Base-by-base conservation (phyloP, 768 basidiomycete genomes). In the Multifurca ochricompacta region DNA sequence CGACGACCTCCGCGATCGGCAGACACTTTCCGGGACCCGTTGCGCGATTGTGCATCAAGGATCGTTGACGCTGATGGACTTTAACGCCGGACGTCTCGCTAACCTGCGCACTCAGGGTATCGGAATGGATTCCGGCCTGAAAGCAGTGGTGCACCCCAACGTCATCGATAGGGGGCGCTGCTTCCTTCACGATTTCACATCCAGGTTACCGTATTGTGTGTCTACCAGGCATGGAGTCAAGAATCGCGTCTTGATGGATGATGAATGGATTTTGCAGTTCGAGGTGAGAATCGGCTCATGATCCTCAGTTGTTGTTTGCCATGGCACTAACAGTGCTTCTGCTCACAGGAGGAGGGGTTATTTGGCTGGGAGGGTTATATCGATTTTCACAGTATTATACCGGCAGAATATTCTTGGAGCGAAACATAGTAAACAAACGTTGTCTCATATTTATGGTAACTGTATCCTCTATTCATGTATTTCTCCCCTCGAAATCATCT, bases 401-500 rank as follows among this genome's bases (percentile, higher is more conserved):
- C 3, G 95, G 92, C 6, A 92, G 95, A 59, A 91, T 91, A 63
- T 92, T 93, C 28, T 77, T 97, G 37, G n/a, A n/a, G n/a, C 87
- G 92, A 67, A 92, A 92, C 65, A 74, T 98, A 23, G 96, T 96
- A 60, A 93, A 95, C 66, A 92, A 96, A 71, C 93, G 95, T 62
- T 32, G 10, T 48, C 35, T 25, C 21, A 27, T 34, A 5, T n/a
- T 46, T 39, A 8, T 16, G n/a, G 19, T 30, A 6, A 34, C 18
- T 4, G 11, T n/a, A 14, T 18, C 23, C 23, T n/a, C 4, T 16
- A 23, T 34, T 18, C 32, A 34, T 18, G 25, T 51, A 19, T 44
- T 19, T 18, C n/a, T n/a, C n/a, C n/a, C n/a, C n/a, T n/a, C n/a
- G n/a, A n/a, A n/a, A n/a, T n/a, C n/a, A n/a, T n/a, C n/a, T n/a